These are phyloP conservation scores for Blepharisma stoltei DNA, from an alignment of 73 alveolate genomes.

Conservation along the genomic window DNA sequence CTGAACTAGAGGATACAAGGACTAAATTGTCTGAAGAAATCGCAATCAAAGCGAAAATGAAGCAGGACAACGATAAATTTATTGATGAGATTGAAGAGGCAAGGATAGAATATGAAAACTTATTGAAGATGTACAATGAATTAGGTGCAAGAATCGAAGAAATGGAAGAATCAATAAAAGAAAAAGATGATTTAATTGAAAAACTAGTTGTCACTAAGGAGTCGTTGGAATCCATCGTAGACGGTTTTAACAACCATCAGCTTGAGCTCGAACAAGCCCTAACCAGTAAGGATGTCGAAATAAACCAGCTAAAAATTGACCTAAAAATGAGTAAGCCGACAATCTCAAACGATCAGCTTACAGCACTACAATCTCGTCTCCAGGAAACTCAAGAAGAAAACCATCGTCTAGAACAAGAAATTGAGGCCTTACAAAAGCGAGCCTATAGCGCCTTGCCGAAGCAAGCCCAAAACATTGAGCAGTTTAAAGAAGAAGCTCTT, in stretches of 20 bases:
- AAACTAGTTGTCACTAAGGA: slow-evolving; percentile 40
- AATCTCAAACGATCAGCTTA: not conserved
- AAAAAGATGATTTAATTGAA: slow-evolving; percentile 71
- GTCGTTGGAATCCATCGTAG: not conserved
- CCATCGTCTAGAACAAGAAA: not conserved
- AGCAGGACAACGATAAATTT: slow-evolving; percentile 28
- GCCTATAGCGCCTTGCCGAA: not conserved
- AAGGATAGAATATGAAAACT: slow-evolving; percentile 35
- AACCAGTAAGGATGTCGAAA: not conserved
- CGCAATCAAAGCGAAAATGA: slow-evolving; percentile 32
- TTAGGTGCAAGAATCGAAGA: not conserved
- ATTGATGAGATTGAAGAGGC: not conserved
- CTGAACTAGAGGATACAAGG: slow-evolving; percentile 51
- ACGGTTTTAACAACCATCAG: not conserved
- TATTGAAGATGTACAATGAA: not conserved
- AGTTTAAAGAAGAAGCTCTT: slow-evolving; percentile 7
- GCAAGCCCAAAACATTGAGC: not conserved
- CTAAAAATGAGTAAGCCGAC: not conserved
- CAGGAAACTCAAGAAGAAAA: not conserved
- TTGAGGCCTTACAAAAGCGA: not conserved
- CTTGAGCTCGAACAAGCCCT: not conserved
- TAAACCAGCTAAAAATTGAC: not conserved
- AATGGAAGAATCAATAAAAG: slow-evolving; percentile 55
- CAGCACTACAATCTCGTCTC: not conserved
- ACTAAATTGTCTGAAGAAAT: slow-evolving; percentile 18